Conservation (phyloP, 192 early-diverging fungal species). For the Rhizoclosmatium sp. region DNA sequence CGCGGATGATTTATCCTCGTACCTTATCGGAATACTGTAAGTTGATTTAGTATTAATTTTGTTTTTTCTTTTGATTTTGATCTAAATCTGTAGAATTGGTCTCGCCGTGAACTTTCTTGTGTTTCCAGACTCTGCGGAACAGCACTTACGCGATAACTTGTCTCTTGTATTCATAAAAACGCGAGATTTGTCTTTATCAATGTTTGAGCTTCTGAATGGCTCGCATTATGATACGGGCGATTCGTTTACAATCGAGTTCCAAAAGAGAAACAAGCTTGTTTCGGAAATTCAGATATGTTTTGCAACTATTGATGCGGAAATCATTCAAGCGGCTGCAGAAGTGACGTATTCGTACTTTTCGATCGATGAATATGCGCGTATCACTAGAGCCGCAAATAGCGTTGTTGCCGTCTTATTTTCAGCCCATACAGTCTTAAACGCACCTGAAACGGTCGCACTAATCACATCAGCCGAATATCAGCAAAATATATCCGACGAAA, state of each 20-base stretch:
- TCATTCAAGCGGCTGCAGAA: conserved; percentile 31
- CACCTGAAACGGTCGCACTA: neutral
- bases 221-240: neutral
- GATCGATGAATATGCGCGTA: conserved; percentile 11
- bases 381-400: neutral
- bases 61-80: neutral
- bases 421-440: conserved; percentile 9
- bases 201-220: neutral
- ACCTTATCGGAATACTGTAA: conserved; percentile 28
- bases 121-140: conserved; percentile 37
- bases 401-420: conserved; percentile 25
- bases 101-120: conserved; percentile 25
- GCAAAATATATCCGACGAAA: conserved; percentile 13
- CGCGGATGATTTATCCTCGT: neutral
- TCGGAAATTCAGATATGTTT: conserved; percentile 1
- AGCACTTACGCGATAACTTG: conserved; percentile 1
- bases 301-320: conserved; percentile 13
- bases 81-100: conserved; percentile 5
- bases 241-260: neutral
- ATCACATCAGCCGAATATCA: conserved; percentile 2
- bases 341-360: conserved; percentile 27
- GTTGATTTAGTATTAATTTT: neutral
- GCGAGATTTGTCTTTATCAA: neutral
- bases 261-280: neutral
- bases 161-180: conserved; percentile 2